Conservation (phyloP, 139 green algal genomes). For the Chlamydomonas sphaeroides region DNA sequence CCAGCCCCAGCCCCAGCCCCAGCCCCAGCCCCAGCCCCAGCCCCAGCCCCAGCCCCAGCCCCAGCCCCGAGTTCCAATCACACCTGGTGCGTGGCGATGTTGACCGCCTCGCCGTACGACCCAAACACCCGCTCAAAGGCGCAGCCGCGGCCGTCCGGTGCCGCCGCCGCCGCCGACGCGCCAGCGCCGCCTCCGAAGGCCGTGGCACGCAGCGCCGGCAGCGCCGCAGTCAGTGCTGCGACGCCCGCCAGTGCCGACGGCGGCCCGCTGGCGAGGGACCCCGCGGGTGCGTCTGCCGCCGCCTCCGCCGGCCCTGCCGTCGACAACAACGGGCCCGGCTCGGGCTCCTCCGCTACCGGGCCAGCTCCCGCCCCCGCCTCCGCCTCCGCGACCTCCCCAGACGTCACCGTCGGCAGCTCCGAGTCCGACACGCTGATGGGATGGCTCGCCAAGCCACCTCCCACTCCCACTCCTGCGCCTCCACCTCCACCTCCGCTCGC, state of each 20-base stretch:
- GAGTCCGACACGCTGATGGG: no score
- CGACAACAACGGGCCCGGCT: no score
- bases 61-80: not conserved
- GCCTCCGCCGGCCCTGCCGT: no score
- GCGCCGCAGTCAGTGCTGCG: not conserved
- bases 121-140: not conserved
- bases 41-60: no score
- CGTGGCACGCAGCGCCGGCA: not conserved
- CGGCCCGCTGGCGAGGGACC: no score
- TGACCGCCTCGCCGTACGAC: constrained; percentile 3
- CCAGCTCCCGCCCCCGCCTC: no score
- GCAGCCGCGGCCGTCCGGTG: not conserved
- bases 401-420: no score
- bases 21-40: no score
- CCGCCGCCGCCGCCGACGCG: not conserved
- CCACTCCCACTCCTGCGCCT: no score
- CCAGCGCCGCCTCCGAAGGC: not conserved
- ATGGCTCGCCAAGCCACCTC: not conserved
- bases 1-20: not conserved
- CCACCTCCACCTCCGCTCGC: not conserved
- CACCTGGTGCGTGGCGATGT: constrained; percentile 5
- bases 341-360: no score
- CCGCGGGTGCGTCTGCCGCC: no score
- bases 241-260: not conserved
- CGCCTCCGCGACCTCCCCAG: no score